Conservation (phyloP, 208 protist genomes). For the Acanthamoeba lenticulata region DNA sequence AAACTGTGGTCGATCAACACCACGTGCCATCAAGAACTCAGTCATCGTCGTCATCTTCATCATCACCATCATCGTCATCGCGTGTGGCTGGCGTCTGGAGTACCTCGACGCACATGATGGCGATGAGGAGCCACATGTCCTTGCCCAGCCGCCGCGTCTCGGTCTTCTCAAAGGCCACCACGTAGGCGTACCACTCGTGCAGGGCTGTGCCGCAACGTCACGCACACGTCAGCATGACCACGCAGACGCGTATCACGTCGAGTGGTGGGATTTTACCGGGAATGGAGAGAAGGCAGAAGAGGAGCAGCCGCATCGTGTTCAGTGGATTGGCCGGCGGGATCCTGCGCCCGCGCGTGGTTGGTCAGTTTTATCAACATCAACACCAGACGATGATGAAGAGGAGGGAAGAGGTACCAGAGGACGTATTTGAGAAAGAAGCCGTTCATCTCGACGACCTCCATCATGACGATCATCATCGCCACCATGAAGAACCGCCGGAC, state of each 20-base stretch:
- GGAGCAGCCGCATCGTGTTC: conserved; percentile 38
- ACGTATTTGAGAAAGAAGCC: conserved; percentile 64
- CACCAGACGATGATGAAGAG: too few relatives aligned
- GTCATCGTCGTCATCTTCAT: too few relatives aligned
- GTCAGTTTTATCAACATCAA: too few relatives aligned
- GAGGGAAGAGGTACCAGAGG: neutral
- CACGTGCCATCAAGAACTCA: too few relatives aligned
- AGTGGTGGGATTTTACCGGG: neutral
- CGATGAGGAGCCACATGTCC: conserved; percentile 49
- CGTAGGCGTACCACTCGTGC: conserved; percentile 41
- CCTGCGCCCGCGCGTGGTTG: too few relatives aligned
- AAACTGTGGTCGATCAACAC: neutral
- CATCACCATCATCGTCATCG: too few relatives aligned
- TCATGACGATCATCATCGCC: conserved; percentile 36
- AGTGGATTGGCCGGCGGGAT: conserved; percentile 1
- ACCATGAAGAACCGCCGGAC: conserved; percentile 52
- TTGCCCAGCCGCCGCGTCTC: neutral
- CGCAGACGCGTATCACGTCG: too few relatives aligned
- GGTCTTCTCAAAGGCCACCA: conserved; percentile 31
- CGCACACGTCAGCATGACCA: neutral
- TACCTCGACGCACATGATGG: conserved; percentile 41
- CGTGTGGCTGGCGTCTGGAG: neutral
- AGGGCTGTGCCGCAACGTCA: neutral
- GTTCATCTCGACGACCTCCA: conserved; percentile 33
- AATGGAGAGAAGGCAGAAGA: conserved; percentile 8